These are phyloP conservation scores for Cylindricascospora bacillispora DNA, from an alignment of 1,139 yeast genomes.

Conservation along the genomic window DNA sequence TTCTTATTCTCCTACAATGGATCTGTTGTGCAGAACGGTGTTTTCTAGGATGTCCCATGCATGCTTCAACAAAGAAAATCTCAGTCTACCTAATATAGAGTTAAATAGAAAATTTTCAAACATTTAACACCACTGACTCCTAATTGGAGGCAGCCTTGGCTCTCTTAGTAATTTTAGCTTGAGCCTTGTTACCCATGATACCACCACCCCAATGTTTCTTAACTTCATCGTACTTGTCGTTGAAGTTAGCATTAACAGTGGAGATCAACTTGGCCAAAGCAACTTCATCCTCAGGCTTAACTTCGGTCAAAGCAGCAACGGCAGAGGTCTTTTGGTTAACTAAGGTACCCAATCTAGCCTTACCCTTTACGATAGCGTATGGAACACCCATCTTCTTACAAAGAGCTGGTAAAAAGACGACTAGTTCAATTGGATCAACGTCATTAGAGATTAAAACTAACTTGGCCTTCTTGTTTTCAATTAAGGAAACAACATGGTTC, in stretches of 20 bases:
- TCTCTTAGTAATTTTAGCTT: conserved; percentile 54
- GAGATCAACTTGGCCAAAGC: conserved; percentile 86
- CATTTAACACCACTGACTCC: no score
- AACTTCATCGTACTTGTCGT: conserved; percentile 83
- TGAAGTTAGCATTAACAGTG: conserved; percentile 84
- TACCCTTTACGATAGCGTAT: conserved; percentile 96
- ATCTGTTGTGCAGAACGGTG: no score
- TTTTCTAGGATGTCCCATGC: no score
- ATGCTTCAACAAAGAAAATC: no score
- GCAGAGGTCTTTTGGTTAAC: conserved; percentile 96
- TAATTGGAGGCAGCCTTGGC: conserved; percentile 37
- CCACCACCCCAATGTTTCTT: conserved; percentile 99
- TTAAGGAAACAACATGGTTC: conserved; percentile 92
- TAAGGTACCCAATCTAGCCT: conserved; percentile 95
- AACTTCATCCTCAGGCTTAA: conserved; percentile 84
- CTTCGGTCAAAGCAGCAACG: conserved; percentile 95
- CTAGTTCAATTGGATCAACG: conserved; percentile 97
- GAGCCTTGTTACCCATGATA: conserved; percentile 87
- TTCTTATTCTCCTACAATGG: no score
- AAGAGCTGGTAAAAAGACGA: conserved; percentile 91
- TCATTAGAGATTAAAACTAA: conserved; percentile 95
- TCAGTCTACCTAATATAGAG: no score
- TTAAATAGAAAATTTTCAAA: no score
- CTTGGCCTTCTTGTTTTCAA: conserved; percentile 97
- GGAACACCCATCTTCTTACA: conserved; percentile 99